Evolutionary conservation across 768 basidiomycete genomes (phyloP), one percentile per base, ranked within the genome.

Genomic region (Clavaria fumosa): DNA sequence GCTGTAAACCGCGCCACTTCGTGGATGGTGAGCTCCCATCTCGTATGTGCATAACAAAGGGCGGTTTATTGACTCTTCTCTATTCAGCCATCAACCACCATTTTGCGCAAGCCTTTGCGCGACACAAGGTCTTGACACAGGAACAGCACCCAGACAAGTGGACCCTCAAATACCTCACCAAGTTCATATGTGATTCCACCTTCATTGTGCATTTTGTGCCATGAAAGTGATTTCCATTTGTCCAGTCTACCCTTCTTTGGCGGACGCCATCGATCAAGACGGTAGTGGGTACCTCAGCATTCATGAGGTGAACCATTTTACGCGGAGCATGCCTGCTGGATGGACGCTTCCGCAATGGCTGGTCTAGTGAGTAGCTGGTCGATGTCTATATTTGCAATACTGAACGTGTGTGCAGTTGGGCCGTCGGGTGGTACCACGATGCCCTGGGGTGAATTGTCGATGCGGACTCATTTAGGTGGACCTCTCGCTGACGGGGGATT

Each of bases 111-210:
- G 36, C 39, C 31, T 47, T 43, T 30, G 35, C 35, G 1, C 37
- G 45, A 31, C 41, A 45, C 37, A 20, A 30, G 7, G 37, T 39
- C 19, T 22, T 23, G 23, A 31, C 27, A 1, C 45, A 39, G 22
- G 43, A 46, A 10, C 11, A 35, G 4, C 48, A 45, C 22, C 23
- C 34, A 14, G 50, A 52, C 26, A 31, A 34, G 10, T 53, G 51
- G 51, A 49, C 51, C 4, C 39, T 53, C 7, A 50, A 47, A 35
- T 44, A 47, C 36, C 36, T 49, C 4, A 38, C 46, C 17, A 47
- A 49, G 44, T 46, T 51, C 0, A 51, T 53, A 24, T 51, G 51
- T 51, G 32, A 10, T 47, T 44, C 10, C 18, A n/a, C 15, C 11
- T 21, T 17, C 17, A 7, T 15, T 15, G 17, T 21, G 15, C 7